Evolutionary conservation across 441 rosid species (phyloP), one percentile per base, ranked within the genome.

Genomic region (Bocquillonia castaneifolia): DNA sequence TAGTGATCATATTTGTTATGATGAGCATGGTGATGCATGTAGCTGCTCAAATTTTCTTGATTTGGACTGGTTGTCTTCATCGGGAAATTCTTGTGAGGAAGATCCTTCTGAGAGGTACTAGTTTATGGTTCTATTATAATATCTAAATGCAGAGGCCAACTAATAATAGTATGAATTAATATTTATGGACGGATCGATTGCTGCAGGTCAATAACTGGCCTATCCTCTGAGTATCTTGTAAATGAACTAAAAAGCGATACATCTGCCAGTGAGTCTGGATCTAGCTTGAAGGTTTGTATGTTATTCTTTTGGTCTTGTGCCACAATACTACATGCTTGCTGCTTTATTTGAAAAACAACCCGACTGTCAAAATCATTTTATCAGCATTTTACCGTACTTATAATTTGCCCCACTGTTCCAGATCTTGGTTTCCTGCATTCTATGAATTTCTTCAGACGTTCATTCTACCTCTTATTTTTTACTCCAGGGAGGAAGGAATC

Each of bases 71-170:
- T 84, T 85, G 67, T 95, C 95, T 77, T 95, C 99, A 48, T 90
- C 99, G 5, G 99, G 89, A 67, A 88, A 88, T 81, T 94, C 99
- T 23, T 94, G 86, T 45, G 97, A 92, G 67, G 99, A 88, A 57
- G 98, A 95, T 69, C 77, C 76, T 59, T 81, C 72, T 68, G 91
- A 83, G 67, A 90, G 98, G 99, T 90, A 87, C 31, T 23, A 58
- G 29, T 48, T 25, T 55, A 10, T 28, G 50, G 13, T 66, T 44
- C 57, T 29, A 54, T 36, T 8, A 3, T 37, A 2, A 56, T 12
- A 34, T 34, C 14, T 20, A 47, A n/a, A 36, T 36, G 8, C 6
- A 34, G 8, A 20, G 1, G 14, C 39, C 18, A 23, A 59, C 1
- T 17, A 3, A 57, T 55, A 13, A 56, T 52, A n/a, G n/a, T n/a